phyloP scores from a whole-genome alignment of 192 early-diverging fungal species.

The Entomortierella chlamydospora region DNA sequence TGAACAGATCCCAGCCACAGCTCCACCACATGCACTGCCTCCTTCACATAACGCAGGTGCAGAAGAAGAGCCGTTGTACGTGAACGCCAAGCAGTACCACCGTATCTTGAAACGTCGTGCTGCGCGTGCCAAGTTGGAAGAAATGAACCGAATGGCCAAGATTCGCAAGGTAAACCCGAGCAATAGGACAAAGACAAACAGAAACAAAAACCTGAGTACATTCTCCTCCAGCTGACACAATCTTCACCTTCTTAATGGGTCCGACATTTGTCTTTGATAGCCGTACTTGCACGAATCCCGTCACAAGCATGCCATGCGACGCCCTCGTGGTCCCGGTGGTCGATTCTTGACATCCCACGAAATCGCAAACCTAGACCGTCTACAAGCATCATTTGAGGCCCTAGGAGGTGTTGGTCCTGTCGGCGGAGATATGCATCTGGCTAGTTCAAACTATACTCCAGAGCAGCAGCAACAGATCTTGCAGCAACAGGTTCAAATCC shows the following conservation, averaged over 20 bases:
- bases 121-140: conserved; percentile 84
- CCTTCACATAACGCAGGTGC: neutral
- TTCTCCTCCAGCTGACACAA: neutral
- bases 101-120: conserved; percentile 96
- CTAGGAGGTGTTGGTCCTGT: conserved; percentile 26
- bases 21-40: conserved; percentile 2
- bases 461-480: conserved; percentile 38
- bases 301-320: conserved; percentile 96
- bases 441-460: conserved; percentile 24
- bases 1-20: conserved; percentile 1
- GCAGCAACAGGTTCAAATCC: conserved; percentile 29
- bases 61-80: conserved; percentile 34
- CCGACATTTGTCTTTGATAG: conserved; percentile 35
- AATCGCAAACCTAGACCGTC: conserved; percentile 51
- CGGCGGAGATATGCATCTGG: conserved; percentile 36
- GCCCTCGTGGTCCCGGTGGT: conserved; percentile 96
- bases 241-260: neutral
- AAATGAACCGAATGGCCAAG: conserved; percentile 75
- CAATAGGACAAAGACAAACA: neutral
- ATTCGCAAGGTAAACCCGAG: conserved; percentile 72
- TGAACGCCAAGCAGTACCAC: conserved; percentile 71
- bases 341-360: conserved; percentile 82
- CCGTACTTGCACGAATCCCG: conserved; percentile 97
- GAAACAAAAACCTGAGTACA: neutral
- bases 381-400: conserved; percentile 25